Evolutionary conservation across 116 monocot species (phyloP), one percentile per base, ranked within the genome.

Genomic region (Trichopus zeylanicus): DNA sequence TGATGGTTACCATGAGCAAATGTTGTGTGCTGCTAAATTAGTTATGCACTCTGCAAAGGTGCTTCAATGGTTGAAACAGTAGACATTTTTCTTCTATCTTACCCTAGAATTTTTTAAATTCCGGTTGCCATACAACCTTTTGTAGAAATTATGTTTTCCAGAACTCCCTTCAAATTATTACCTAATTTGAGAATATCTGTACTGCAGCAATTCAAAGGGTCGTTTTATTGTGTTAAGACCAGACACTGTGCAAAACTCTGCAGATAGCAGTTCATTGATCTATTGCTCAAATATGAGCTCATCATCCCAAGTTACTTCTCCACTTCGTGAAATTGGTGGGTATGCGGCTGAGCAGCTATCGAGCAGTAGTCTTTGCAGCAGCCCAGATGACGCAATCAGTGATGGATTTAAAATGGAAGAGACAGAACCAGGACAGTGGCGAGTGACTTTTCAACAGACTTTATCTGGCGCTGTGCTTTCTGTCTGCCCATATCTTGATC

Each of bases 161-260:
- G n/a, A n/a, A n/a, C 8, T 33, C 3, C 18, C 15, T 46, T 46
- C 23, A 20, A 15, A 32, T 59, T 69, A 15, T 69, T 18, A 22
- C 33, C 19, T 30, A 54, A n/a, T 71, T n/a, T 26, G 48, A 8
- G 18, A 56, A 3, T 57, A 22, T 30, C 48, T 32, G 10, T 38
- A 60, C 52, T 68, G 53, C 37, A 31, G 37, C 82, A 91, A 84
- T 59, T 51, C 65, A 21, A 91, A 67, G 62, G 98, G 91, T 28
- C 88, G 98, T 13, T 60, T 98, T 47, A 64, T 98, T 66, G 64
- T 91, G 53, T 54, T 98, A 46, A 80, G 78, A 60, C 62, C 91
- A 63, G 78, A 80, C 7, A 49, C 56, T 39, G 21, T 29, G 59
- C 70, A 77, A 66, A 77, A 48, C 69, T 65, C 62, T 71, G 48